Evolutionary conservation across 352 stramenopile genomes (phyloP).

Genomic region (Globisporangium orthogonon): DNA sequence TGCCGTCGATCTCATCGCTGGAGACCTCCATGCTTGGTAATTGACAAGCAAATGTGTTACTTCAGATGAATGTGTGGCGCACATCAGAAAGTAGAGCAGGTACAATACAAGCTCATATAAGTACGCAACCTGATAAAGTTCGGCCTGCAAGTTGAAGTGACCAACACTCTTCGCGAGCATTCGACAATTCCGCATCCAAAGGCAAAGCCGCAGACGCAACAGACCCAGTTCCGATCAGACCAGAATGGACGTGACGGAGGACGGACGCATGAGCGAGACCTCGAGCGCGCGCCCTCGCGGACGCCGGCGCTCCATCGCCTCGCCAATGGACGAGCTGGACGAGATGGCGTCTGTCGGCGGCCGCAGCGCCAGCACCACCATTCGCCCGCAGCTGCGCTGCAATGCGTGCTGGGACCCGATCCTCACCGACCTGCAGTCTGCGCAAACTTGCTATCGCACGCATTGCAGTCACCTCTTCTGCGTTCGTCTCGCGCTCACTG

Average conservation of each 20-base stretch:
- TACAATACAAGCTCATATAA: too few species aligned
- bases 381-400: slow-evolving; percentile 62
- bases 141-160: slow-evolving; percentile 35
- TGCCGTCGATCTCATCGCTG: neutral
- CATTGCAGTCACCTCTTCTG: slow-evolving; percentile 76
- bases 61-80: too few species aligned
- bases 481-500: slow-evolving; percentile 18
- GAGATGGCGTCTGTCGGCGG: slow-evolving; percentile 14
- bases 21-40: neutral
- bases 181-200: slow-evolving; percentile 9
- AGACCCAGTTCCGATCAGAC: too few species aligned
- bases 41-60: too few species aligned
- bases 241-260: slow-evolving; percentile 36
- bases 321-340: slow-evolving; percentile 46
- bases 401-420: slow-evolving; percentile 76
- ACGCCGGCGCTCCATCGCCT: slow-evolving; percentile 16
- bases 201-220: neutral
- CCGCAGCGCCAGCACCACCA: slow-evolving; percentile 4
- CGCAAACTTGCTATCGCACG: slow-evolving; percentile 75
- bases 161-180: slow-evolving; percentile 23
- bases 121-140: too few species aligned
- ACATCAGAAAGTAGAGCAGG: neutral
- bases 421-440: slow-evolving; percentile 48
- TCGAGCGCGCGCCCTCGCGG: slow-evolving; percentile 50
- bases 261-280: slow-evolving; percentile 66